Conservation (phyloP, 140 eudicot genomes). For the Oenanthe javanica region DNA sequence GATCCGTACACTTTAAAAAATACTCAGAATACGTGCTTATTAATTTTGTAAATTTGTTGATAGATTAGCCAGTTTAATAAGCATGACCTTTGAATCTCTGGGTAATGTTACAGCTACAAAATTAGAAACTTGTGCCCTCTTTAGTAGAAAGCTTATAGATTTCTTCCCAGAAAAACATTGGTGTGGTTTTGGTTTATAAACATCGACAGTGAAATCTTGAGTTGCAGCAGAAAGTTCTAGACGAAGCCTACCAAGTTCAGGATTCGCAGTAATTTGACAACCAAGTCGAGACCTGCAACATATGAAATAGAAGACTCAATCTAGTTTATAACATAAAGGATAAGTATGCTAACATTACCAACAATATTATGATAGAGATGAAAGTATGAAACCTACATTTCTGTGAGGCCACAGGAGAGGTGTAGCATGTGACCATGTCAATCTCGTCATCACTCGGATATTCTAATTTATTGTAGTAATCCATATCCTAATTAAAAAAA, state of each 20-base stretch:
- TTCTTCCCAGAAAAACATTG: constrained; percentile 13
- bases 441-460: constrained; percentile 86
- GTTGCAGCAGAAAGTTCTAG: constrained; percentile 78
- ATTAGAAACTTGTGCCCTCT: background rate
- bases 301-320: background rate
- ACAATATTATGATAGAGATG: background rate
- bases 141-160: background rate
- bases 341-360: background rate
- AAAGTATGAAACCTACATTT: constrained; percentile 36
- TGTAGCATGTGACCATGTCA: constrained; percentile 68
- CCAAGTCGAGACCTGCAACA: constrained; percentile 72
- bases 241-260: constrained; percentile 77
- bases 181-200: constrained; percentile 77
- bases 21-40: too few relatives aligned
- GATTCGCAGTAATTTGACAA: constrained; percentile 67
- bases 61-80: background rate
- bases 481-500: constrained; percentile 36
- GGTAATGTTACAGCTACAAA: background rate
- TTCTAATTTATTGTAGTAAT: constrained; percentile 57
- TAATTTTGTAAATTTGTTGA: too few relatives aligned
- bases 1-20: too few relatives aligned
- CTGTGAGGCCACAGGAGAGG: constrained; percentile 88
- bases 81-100: background rate
- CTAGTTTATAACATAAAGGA: too few relatives aligned
- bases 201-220: constrained; percentile 84